Percentiles rank a stretch among this genome's conserved stretches.
phyloP scores from a whole-genome alignment of 495 filamentous ascomycete genomes.

The Aspergillus leporis region DNA sequence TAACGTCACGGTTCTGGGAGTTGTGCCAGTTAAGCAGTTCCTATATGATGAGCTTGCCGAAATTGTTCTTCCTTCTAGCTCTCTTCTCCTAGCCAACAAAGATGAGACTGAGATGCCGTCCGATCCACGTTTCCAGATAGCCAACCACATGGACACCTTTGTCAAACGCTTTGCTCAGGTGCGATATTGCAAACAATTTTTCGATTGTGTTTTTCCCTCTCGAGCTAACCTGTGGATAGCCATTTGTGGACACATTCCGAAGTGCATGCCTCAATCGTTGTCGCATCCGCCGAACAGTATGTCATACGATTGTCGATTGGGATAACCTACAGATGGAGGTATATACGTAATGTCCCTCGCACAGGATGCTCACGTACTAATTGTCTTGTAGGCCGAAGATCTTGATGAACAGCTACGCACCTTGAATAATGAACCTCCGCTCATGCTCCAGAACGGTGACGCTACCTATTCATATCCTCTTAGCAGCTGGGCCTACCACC shows the following conservation, averaged over 20 bases:
- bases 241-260: slow-evolving; percentile 79
- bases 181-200: slow-evolving; percentile 15
- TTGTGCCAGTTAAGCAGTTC: slow-evolving; percentile 67
- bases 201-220: background rate
- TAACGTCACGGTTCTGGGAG: slow-evolving; percentile 64
- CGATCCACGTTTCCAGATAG: slow-evolving; percentile 75
- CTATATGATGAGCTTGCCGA: slow-evolving; percentile 78
- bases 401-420: slow-evolving; percentile 71
- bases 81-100: slow-evolving; percentile 69
- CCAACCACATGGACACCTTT: slow-evolving; percentile 78
- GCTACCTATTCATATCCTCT: slow-evolving; percentile 68
- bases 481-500: slow-evolving; percentile 83
- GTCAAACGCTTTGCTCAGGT: slow-evolving; percentile 67
- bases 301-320: slow-evolving; percentile 79
- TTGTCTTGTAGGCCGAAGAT: slow-evolving; percentile 58
- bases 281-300: slow-evolving; percentile 78
- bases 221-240: slow-evolving; percentile 43
- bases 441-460: slow-evolving; percentile 41
- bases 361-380: slow-evolving; percentile 7
- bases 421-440: slow-evolving; percentile 62
- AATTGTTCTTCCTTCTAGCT: slow-evolving; percentile 69
- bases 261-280: slow-evolving; percentile 87
- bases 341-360: background rate
- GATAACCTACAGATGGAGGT: slow-evolving; percentile 82
- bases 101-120: slow-evolving; percentile 74